phyloP scores from a whole-genome alignment of 345 rosid genomes.

The Salix caprea region DNA sequence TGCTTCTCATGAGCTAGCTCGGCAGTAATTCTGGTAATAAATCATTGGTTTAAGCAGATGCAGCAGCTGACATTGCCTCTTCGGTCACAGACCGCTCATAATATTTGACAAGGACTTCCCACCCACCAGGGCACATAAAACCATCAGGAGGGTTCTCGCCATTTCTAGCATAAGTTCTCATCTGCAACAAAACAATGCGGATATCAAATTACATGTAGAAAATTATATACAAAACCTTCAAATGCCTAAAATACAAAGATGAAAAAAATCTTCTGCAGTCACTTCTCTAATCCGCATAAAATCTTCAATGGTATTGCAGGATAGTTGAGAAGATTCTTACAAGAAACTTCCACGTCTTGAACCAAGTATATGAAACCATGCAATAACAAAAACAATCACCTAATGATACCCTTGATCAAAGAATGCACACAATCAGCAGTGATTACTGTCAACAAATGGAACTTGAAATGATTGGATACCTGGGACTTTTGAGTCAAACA shows the following conservation, averaged over 20 bases:
- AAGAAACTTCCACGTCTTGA: not conserved
- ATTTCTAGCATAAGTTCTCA: slow-evolving; percentile 74
- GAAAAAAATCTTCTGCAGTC: not conserved
- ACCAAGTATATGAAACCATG: not conserved
- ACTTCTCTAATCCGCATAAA: not conserved
- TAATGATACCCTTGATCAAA: not conserved
- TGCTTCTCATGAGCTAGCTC: not conserved
- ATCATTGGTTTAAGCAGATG: slow-evolving; percentile 29
- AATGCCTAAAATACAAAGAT: not conserved
- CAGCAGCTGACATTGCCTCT: slow-evolving; percentile 38
- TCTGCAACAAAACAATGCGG: slow-evolving; percentile 35
- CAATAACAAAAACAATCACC: not conserved
- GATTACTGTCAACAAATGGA: not conserved
- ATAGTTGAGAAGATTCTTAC: not conserved
- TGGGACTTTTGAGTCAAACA: not conserved
- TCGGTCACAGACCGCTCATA: slow-evolving; percentile 64
- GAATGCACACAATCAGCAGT: not conserved
- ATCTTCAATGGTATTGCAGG: not conserved
- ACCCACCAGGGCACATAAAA: slow-evolving; percentile 93
- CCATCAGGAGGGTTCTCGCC: slow-evolving; percentile 96
- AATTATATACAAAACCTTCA: not conserved
- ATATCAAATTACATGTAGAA: not conserved
- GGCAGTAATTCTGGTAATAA: not conserved
- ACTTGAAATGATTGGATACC: not conserved
- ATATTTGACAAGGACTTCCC: slow-evolving; percentile 84